Conservation (phyloP, 257 asterid species). For the Lavandula angustifolia region DNA sequence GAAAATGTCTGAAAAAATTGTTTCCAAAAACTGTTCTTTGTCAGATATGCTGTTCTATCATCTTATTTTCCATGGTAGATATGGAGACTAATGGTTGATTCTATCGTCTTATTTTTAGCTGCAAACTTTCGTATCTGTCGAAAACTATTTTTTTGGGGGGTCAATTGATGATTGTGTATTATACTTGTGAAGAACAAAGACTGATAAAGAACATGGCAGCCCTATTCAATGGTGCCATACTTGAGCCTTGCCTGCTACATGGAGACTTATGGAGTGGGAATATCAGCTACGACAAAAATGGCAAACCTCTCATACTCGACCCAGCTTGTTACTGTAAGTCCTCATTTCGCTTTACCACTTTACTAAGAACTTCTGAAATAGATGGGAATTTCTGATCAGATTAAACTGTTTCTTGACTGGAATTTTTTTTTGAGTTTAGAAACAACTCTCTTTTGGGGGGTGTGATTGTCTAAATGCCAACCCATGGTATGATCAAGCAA, state of each 20-base stretch:
- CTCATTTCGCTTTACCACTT: not conserved
- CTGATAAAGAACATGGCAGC: slow-evolving; percentile 79
- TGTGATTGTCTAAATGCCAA: not conserved
- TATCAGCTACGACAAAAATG: slow-evolving; percentile 72
- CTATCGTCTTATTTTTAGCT: slow-evolving; percentile 1
- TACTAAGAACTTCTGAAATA: not conserved
- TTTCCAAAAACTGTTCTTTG: not conserved
- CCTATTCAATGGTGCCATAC: slow-evolving; percentile 60
- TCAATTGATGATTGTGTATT: not conserved
- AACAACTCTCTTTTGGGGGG: not conserved
- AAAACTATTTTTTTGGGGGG: not conserved
- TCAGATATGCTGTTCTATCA: not conserved
- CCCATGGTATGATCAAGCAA: too few species aligned
- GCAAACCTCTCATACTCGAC: slow-evolving; percentile 93
- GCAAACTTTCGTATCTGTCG: not conserved
- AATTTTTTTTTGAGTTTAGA: too few species aligned
- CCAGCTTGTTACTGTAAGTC: slow-evolving; percentile 95
- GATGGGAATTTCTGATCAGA: too few species aligned
- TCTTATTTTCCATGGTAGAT: not conserved
- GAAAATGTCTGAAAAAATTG: too few species aligned
- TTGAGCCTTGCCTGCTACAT: slow-evolving; percentile 90
- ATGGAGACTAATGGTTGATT: not conserved
- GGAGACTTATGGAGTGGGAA: slow-evolving; percentile 99
- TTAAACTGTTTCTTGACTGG: not conserved
- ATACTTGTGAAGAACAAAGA: slow-evolving; percentile 58